Percentiles rank a stretch among this genome's conserved stretches.
These are phyloP conservation scores for Drosera spatulata DNA, from an alignment of 179 eudicot species.

Conservation along the genomic window DNA sequence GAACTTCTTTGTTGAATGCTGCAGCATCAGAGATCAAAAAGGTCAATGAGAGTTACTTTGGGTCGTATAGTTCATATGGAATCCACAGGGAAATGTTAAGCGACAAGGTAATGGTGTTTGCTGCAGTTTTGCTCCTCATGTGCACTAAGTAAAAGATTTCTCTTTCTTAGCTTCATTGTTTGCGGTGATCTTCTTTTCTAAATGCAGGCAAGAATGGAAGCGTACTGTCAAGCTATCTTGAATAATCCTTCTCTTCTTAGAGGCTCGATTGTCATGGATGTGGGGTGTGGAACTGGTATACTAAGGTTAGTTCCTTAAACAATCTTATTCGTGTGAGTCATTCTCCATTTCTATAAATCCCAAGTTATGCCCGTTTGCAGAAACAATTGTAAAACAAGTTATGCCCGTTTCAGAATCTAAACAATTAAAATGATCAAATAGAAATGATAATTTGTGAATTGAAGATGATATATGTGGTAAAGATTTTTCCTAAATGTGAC, in stretches of 20 bases:
- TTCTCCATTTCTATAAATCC: neutral
- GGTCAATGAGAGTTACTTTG: constrained; percentile 70
- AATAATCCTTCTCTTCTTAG: constrained; percentile 67
- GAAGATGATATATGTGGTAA: too few species aligned
- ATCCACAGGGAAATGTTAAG: constrained; percentile 96
- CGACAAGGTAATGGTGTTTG: constrained; percentile 55
- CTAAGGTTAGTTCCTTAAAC: constrained; percentile 40
- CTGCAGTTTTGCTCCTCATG: too few species aligned
- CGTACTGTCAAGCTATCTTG: constrained; percentile 72
- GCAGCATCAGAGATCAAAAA: constrained; percentile 43
- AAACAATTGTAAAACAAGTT: neutral
- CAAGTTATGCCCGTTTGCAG: neutral
- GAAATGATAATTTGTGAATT: too few species aligned
- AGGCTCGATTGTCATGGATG: constrained; percentile 74
- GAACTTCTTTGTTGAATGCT: constrained; percentile 24
- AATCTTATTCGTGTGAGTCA: neutral
- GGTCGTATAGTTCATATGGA: constrained; percentile 84
- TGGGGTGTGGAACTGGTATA: constrained; percentile 97
- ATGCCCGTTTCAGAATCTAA: too few species aligned
- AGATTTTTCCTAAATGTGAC: too few species aligned
- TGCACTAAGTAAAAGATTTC: too few species aligned
- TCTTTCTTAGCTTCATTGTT: neutral
- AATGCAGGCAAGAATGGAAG: constrained; percentile 76
- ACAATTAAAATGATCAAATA: too few species aligned
- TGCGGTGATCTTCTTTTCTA: neutral